Conservation (phyloP, 192 early-diverging fungal species). For the Pilobolus umbonatus region DNA sequence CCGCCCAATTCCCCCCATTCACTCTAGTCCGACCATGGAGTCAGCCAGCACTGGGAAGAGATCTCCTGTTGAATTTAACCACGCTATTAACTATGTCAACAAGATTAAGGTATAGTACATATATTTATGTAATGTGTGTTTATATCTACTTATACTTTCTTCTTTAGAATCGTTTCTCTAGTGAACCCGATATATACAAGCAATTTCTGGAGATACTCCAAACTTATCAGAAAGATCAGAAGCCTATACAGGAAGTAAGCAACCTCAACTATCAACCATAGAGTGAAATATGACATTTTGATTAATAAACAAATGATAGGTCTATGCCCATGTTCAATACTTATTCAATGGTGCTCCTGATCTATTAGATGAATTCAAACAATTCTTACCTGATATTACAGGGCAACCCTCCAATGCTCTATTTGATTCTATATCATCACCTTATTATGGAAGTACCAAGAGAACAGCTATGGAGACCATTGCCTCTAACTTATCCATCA, state of each 20-base stretch:
- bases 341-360: conserved; percentile 85
- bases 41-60: too few relatives aligned
- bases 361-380: conserved; percentile 96
- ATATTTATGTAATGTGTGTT: background rate
- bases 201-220: conserved; percentile 97
- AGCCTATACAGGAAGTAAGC: conserved; percentile 87
- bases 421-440: background rate
- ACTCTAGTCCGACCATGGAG: conserved; percentile 32
- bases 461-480: too few relatives aligned
- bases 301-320: conserved; percentile 36
- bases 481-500: background rate
- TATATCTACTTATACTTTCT: background rate
- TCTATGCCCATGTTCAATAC: conserved; percentile 90
- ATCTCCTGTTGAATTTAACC: conserved; percentile 91
- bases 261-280: background rate
- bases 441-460: background rate
- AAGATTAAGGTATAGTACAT: conserved; percentile 82
- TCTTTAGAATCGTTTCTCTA: conserved; percentile 80
- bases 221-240: conserved; percentile 95
- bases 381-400: conserved; percentile 90
- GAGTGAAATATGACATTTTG: background rate
- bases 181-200: conserved; percentile 93
- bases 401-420: conserved; percentile 41
- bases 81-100: conserved; percentile 99
- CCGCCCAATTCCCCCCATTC: conserved; percentile 12